These are phyloP conservation scores for Apiotrichum laibachii DNA, from an alignment of 1,284 basidiomycete species.

Conservation along the genomic window DNA sequence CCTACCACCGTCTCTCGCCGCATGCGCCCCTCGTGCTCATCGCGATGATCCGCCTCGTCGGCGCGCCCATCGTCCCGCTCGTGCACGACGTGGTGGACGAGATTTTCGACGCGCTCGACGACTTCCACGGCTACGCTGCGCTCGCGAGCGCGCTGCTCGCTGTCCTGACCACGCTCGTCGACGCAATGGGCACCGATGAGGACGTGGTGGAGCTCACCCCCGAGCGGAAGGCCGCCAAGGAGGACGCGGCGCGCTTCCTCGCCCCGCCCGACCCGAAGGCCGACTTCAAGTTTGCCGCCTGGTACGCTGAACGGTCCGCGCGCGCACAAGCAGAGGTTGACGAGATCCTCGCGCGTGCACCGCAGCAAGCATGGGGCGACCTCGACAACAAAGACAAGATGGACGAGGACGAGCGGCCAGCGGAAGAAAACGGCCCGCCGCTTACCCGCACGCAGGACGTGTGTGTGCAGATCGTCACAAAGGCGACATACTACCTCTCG, in stretches of 20 bases:
- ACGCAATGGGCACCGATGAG: slow-evolving; percentile 69
- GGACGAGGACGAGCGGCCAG: slow-evolving; percentile 14
- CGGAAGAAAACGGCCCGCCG: slow-evolving; percentile 53
- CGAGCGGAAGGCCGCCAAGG: slow-evolving; percentile 27
- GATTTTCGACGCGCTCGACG: slow-evolving; percentile 88
- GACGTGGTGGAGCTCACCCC: slow-evolving; percentile 51
- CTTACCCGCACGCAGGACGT: slow-evolving; percentile 68
- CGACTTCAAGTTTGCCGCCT: slow-evolving; percentile 59
- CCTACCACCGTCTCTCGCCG: slow-evolving; percentile 67
- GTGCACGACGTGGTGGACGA: slow-evolving; percentile 90
- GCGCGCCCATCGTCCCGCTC: slow-evolving; percentile 74
- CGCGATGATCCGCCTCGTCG: slow-evolving; percentile 77
- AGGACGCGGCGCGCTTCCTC: slow-evolving; percentile 48
- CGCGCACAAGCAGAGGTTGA: slow-evolving; percentile 42
- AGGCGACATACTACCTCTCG: slow-evolving; percentile 84
- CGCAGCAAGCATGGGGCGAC: slow-evolving; percentile 51
- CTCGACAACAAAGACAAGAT: slow-evolving; percentile 13
- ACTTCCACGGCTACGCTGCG: slow-evolving; percentile 80
- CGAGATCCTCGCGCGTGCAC: slow-evolving; percentile 62
- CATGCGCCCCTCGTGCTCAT: slow-evolving; percentile 63
- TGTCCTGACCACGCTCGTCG: slow-evolving; percentile 80
- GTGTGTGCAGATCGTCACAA: slow-evolving; percentile 75
- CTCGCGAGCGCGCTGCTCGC: slow-evolving; percentile 54
- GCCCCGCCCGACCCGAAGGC: slow-evolving; percentile 36
- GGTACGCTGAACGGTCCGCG: slow-evolving; percentile 61